A percentile compares a stretch with the other conserved stretches of the same genome.
phyloP scores from a whole-genome alignment of 1,284 basidiomycete genomes.

The Microbotryomycetes sp. region DNA sequence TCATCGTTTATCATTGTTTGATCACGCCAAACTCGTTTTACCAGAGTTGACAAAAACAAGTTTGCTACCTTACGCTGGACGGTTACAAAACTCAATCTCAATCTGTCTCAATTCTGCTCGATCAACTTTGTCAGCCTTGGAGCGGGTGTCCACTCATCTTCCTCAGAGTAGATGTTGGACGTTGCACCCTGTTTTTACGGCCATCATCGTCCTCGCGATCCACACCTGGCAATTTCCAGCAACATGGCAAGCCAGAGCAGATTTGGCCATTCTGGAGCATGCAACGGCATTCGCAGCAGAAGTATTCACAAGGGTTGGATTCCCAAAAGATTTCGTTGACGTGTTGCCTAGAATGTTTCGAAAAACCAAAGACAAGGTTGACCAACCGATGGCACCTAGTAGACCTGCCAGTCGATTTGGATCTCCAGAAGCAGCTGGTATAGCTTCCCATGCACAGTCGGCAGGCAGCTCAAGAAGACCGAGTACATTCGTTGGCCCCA shows the following conservation, averaged over 20 bases:
- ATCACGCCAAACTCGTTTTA: neutral
- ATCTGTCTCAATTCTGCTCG: slow-evolving; percentile 1
- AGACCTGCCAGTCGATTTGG: neutral
- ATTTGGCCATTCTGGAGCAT: neutral
- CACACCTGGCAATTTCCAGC: neutral
- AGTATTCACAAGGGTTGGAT: neutral
- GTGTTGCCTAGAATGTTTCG: neutral
- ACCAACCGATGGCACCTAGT: neutral
- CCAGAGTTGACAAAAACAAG: neutral
- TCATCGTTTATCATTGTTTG: neutral
- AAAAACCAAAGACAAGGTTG: neutral
- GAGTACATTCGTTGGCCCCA: neutral
- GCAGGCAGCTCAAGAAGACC: neutral
- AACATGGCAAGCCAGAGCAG: neutral
- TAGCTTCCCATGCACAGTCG: neutral
- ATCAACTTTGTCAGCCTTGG: neutral
- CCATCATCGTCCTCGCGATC: neutral
- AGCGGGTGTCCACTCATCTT: neutral
- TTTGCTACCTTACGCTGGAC: neutral
- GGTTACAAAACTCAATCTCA: neutral
- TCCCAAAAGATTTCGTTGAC: neutral
- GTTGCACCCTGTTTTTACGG: neutral
- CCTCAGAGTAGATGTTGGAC: neutral
- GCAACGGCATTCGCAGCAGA: neutral
- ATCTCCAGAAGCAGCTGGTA: neutral